These are phyloP conservation scores for Fusarium brevicatenulatum DNA, from an alignment of 2,329 filamentous ascomycete genomes.

Conservation along the genomic window DNA sequence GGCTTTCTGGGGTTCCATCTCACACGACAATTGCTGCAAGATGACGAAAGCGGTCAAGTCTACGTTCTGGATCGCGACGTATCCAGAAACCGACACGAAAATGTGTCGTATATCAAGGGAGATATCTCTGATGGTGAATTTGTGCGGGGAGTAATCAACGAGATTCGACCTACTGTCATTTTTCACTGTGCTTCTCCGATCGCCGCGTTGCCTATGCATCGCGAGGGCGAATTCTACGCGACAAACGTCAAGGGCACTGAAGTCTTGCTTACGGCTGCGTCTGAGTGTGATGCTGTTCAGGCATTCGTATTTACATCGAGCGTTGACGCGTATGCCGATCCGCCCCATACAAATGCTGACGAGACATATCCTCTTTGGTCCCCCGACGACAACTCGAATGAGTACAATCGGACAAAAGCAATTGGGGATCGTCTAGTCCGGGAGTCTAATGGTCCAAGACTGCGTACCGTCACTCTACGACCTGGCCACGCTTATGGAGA, in stretches of 20 bases:
- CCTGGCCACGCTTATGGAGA: constrained; percentile 50
- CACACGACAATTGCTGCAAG: not conserved
- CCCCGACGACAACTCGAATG: constrained; percentile 33
- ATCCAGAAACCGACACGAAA: constrained; percentile 36
- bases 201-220: constrained; percentile 32
- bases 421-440: constrained; percentile 46
- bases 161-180: constrained; percentile 43
- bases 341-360: constrained; percentile 37
- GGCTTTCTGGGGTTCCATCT: constrained; percentile 48
- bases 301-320: constrained; percentile 50
- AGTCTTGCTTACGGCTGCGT: constrained; percentile 40
- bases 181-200: constrained; percentile 49
- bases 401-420: constrained; percentile 48
- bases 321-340: constrained; percentile 43
- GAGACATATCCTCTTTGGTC: constrained; percentile 43
- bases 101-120: constrained; percentile 41
- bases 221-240: constrained; percentile 31
- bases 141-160: constrained; percentile 28
- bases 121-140: constrained; percentile 39
- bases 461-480: constrained; percentile 44
- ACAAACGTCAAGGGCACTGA: constrained; percentile 49
- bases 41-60: constrained; percentile 35
- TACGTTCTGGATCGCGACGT: constrained; percentile 45
- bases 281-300: constrained; percentile 26
- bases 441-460: constrained; percentile 39